Evolutionary conservation across 805 yeast genomes (phyloP).

Genomic region (Hanseniaspora valbyensis): DNA sequence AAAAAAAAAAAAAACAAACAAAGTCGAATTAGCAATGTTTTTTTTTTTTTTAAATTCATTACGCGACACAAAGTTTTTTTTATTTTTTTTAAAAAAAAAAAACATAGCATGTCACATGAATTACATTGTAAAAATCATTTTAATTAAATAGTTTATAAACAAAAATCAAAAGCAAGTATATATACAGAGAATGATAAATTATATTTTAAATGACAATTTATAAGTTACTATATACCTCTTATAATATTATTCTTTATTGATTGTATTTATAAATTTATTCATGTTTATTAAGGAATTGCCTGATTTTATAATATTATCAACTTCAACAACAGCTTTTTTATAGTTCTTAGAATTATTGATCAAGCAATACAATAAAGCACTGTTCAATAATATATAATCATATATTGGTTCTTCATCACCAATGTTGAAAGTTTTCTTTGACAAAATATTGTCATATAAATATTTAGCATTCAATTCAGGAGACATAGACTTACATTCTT

Average conservation of each 20-base stretch:
- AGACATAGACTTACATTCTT: slow-evolving; percentile 67
- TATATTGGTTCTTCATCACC: slow-evolving; percentile 43
- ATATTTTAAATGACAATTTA: no score
- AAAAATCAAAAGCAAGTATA: no score
- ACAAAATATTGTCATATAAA: slow-evolving; percentile 32
- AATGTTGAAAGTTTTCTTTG: slow-evolving; percentile 34
- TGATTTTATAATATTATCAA: slow-evolving; percentile 51
- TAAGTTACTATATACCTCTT: no score
- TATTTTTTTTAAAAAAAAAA: no score
- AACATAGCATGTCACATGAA: no score
- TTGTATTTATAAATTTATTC: slow-evolving; percentile 34
- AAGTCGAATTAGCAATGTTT: not conserved
- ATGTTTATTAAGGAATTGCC: slow-evolving; percentile 61
- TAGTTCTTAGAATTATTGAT: slow-evolving; percentile 58
- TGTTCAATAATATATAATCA: slow-evolving; percentile 83
- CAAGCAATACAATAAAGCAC: slow-evolving; percentile 76
- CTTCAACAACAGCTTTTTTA: slow-evolving; percentile 67
- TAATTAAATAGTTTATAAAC: no score
- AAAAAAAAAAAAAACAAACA: not conserved
- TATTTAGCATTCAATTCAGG: slow-evolving; percentile 71
- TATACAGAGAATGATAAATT: no score
- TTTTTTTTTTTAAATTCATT: no score
- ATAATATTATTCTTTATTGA: slow-evolving; percentile 19
- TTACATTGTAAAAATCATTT: no score
- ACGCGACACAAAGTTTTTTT: not conserved